Base-by-base conservation (phyloP, 768 basidiomycete species). In the Suillus fuscotomentosus region DNA sequence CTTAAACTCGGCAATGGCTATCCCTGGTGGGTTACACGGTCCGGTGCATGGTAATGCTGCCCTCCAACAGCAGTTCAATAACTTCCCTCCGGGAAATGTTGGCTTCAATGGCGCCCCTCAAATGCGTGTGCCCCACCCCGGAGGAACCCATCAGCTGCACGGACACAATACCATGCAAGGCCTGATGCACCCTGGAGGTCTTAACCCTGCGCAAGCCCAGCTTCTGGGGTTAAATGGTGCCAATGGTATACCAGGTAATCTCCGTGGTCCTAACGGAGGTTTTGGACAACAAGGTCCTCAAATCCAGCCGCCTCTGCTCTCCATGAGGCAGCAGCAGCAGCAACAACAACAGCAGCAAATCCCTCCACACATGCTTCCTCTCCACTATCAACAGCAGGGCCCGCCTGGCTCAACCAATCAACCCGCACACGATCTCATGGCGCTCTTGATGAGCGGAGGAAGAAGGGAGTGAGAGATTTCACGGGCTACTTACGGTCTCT, bases 401-500 rank as follows among this genome's bases (percentile, higher is more conserved):
- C 79, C 81, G 59, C 76, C 80, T 22, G 78, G 78, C 20, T 75
- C 79, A 24, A 83, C 78, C 71, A 85, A 79, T 65, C 87, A 86
- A 70, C 84, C 86, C 41, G 78, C 86, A 51, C 88, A 90, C 66
- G 92, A 94, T 72, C 78, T 94, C 68, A 93, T 94, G 88, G 87
- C 92, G 53, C 82, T 94, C 65, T 83, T 94, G 66, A 88, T 94
- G 90, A 89, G 88, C 61, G 89, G 88, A 62, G 66, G 68, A 47
- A 88, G 85, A 68, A 80, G 90, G 76, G 89, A 92, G 69, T 92
- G 78, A 86, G 68, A 61, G 27, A 47, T 51, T 38, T 54, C 43
- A 57, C 27, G 54, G 60, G 63, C 45, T 68, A 13, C 62, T 63
- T 62, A 61, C 50, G 63, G 64, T 65, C 67, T 67, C 66, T 57